phyloP scores from a whole-genome alignment of 2,329 filamentous ascomycete species.

The Simplicillium aogashimaense region DNA sequence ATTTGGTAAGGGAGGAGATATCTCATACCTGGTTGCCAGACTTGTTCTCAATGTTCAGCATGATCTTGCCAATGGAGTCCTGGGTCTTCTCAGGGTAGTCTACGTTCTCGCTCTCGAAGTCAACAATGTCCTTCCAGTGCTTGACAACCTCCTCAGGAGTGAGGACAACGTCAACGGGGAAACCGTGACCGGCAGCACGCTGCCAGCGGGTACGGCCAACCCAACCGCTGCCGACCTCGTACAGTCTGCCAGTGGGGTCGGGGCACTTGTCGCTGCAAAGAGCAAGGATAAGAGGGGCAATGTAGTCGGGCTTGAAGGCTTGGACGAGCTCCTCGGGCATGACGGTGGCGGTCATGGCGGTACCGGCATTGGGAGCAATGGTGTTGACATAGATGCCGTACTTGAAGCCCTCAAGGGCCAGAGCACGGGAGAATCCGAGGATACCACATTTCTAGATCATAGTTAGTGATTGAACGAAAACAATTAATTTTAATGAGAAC shows the following conservation, averaged over 20 bases:
- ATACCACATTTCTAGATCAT: conserved; percentile 71
- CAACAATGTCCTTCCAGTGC: conserved; percentile 67
- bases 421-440: conserved; percentile 84
- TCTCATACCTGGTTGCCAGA: conserved; percentile 48
- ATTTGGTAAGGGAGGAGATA: conserved; percentile 12
- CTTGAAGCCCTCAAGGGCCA: conserved; percentile 88
- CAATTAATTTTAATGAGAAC: conserved; percentile 18
- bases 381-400: conserved; percentile 99
- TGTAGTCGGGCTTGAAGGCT: conserved; percentile 98
- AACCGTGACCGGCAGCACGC: conserved; percentile 77
- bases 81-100: conserved; percentile 76
- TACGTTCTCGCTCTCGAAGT: conserved; percentile 80
- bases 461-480: conserved; percentile 8
- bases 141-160: conserved; percentile 76
- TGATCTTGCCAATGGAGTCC: conserved; percentile 65
- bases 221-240: conserved; percentile 95
- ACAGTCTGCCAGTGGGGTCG: conserved; percentile 75
- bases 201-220: conserved; percentile 89
- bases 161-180: conserved; percentile 75
- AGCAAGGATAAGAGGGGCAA: conserved; percentile 83
- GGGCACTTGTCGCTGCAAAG: conserved; percentile 81
- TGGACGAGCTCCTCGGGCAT: conserved; percentile 96
- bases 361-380: conserved; percentile 94
- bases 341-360: conserved; percentile 86
- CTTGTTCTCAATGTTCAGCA: conserved; percentile 78